Base-by-base conservation (phyloP, 2,329 filamentous ascomycete species). In the Dichotomopilus funicola region DNA sequence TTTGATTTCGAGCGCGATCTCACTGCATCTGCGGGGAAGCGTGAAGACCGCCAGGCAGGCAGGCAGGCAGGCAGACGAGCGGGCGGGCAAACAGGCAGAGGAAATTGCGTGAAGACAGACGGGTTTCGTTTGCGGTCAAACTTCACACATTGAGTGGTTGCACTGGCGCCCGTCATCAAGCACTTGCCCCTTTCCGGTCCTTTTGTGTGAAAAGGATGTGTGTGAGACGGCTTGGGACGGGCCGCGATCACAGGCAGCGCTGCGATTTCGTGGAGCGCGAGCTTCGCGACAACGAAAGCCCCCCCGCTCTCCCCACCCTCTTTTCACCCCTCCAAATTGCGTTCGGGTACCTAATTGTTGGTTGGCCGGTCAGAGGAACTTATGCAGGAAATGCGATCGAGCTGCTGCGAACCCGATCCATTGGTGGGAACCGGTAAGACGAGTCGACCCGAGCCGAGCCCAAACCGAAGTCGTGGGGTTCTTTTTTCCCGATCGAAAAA, bases 41-140 rank as follows among this genome's bases (percentile, higher is more conserved):
- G 19, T 27, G 19, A 27, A 27, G 19, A 27, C 19, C 19, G 19
- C 19, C 19, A 27, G 19, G 19, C 19, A 27, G 19, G 3, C 46
- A 2, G 19, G 13, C 8, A 53, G n/a, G 19, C 37, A 42, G 35
- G 35, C 44, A 42, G 27, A 43, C 2, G 12, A 35, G 31, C 6
- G 42, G 19, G 36, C 34, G 35, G 34, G 34, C 8, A 37, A 37
- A 40, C 12, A 2, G 19, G 19, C 11, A 38, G 6, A 37, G n/a
- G 42, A 27, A 27, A 27, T 27, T 27, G 19, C 19, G 19, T 27
- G 19, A 27, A 27, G 19, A 27, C 19, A 27, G 19, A 27, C 19
- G 19, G 19, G 42, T 27, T 6, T 5, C 33, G 11, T 52, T 54
- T 54, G 43, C 57, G 57, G 57, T 59, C 19, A 55, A 40, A 48